Conservation (phyloP, 192 early-diverging fungal genomes). For the Coemansia furcata region DNA sequence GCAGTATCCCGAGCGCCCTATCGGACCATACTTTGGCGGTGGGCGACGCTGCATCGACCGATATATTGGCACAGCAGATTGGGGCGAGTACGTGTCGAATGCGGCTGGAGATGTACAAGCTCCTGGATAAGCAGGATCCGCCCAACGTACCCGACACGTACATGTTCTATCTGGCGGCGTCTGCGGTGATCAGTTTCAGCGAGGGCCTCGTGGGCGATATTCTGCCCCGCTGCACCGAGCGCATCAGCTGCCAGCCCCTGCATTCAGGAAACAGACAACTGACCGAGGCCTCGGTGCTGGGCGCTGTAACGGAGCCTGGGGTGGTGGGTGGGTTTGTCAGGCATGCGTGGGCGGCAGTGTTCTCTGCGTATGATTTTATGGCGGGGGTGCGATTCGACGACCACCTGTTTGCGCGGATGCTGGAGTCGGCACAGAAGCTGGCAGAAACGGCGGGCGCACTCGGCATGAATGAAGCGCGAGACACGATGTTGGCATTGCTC, state of each 20-base stretch:
- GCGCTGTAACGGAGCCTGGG: slow-evolving; percentile 8
- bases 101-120: slow-evolving; percentile 68
- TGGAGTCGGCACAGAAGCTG: slow-evolving; percentile 72
- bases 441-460: slow-evolving; percentile 80
- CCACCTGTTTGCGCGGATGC: slow-evolving; percentile 68
- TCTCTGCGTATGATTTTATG: slow-evolving; percentile 74
- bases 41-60: background rate
- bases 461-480: slow-evolving; percentile 72
- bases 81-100: slow-evolving; percentile 31
- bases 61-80: slow-evolving; percentile 6
- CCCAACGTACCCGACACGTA: slow-evolving; percentile 89
- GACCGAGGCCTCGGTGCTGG: background rate
- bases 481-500: slow-evolving; percentile 82
- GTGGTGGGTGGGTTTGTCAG: slow-evolving; percentile 72
- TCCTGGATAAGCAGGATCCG: slow-evolving; percentile 91
- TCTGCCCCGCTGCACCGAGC: slow-evolving; percentile 54
- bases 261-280: background rate
- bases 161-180: slow-evolving; percentile 73
- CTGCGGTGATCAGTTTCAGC: slow-evolving; percentile 65
- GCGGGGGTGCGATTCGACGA: slow-evolving; percentile 79
- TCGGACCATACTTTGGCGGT: background rate
- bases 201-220: slow-evolving; percentile 68
- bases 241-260: slow-evolving; percentile 11
- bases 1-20: slow-evolving; percentile 20
- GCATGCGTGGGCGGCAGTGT: slow-evolving; percentile 74